Evolutionary conservation across 2,329 filamentous ascomycete species (phyloP), one percentile per base, ranked within the genome.

Genomic region (Cercospora sp.): DNA sequence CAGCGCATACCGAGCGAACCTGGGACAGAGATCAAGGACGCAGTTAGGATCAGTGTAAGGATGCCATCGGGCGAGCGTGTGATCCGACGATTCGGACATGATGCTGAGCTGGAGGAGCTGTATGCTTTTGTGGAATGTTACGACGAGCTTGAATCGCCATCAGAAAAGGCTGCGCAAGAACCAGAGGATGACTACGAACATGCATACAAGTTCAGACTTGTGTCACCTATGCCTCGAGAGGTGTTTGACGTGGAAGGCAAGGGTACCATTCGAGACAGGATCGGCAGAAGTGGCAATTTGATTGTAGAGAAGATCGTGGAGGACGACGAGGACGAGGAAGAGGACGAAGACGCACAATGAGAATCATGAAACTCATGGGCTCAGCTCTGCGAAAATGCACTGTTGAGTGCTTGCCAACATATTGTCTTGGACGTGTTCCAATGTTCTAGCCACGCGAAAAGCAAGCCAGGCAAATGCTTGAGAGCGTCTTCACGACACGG

Each of bases 71-170:
- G 88, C 0, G 90, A 92, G 60, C 86, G 94, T 51, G 87, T 97
- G 2, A 87, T 97, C 66, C 87, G 94, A 51, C 87, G 87, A 61
- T 98, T 99, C 78, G 79, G 84, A 0, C 83, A 85, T 1, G 83
- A 88, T n/a, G 88, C 91, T 0, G 85, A 86, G 2, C 83, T 98
- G 43, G 94, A 98, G 77, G 93, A 97, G 75, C 82, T 99, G 5
- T 98, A 98, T 79, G 95, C 94, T 0, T 97, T 97, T 81, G 93
- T 98, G 2, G 95, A 99, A 77, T 98, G 94, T 81, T 90, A 93
- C 77, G 89, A 92, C 63, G 74, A 90, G 5, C 74, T 93, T 3
- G 80, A 85, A 18, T 71, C 75, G 5, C 66, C 68, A 68, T 75
- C 73, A 3, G 78, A 80, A 16, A 77, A 81, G 34, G 80, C 78